Percentiles rank a stretch among this genome's conserved stretches.
These are phyloP conservation scores for Neocatenulostroma microsporum DNA, from an alignment of 2,329 filamentous ascomycete species.

Conservation along the genomic window DNA sequence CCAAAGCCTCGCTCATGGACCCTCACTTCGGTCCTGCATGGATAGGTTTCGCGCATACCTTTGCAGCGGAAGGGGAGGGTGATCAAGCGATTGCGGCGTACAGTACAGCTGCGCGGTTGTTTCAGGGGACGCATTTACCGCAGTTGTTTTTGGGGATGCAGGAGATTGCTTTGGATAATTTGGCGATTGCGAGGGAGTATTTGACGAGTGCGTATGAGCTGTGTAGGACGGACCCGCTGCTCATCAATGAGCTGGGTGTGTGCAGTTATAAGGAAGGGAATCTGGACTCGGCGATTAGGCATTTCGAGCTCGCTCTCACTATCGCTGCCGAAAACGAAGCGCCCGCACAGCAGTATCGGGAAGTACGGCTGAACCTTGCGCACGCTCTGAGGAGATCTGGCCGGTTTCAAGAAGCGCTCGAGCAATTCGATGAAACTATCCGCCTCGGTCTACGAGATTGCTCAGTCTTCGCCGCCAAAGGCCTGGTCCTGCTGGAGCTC, in stretches of 20 bases:
- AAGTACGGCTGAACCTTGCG: conserved; percentile 78
- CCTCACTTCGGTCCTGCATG: conserved; percentile 94
- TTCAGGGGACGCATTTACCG: conserved; percentile 93
- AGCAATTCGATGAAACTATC: conserved; percentile 79
- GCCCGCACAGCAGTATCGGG: conserved; percentile 70
- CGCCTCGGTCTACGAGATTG: conserved; percentile 69
- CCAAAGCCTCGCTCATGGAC: conserved; percentile 95
- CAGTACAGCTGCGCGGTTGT: conserved; percentile 85
- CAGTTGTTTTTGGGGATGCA: conserved; percentile 98
- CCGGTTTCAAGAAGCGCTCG: conserved; percentile 62
- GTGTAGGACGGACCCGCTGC: conserved; percentile 75
- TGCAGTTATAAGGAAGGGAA: conserved; percentile 90
- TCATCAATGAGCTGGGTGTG: conserved; percentile 92
- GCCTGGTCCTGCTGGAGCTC: conserved; percentile 73
- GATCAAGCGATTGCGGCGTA: conserved; percentile 98
- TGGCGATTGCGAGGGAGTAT: conserved; percentile 89
- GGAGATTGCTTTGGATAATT: conserved; percentile 90
- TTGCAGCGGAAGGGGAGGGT: conserved; percentile 93
- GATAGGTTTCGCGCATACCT: conserved; percentile 98
- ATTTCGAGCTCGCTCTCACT: conserved; percentile 69
- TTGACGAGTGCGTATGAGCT: conserved; percentile 78
- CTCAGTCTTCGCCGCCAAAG: conserved; percentile 72
- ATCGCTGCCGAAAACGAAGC: conserved; percentile 69
- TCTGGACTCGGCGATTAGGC: conserved; percentile 63
- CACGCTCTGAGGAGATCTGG: conserved; percentile 73